Evolutionary conservation across 78 protist genomes (phyloP).

Genomic region (Monocercomonoides exilis): DNA sequence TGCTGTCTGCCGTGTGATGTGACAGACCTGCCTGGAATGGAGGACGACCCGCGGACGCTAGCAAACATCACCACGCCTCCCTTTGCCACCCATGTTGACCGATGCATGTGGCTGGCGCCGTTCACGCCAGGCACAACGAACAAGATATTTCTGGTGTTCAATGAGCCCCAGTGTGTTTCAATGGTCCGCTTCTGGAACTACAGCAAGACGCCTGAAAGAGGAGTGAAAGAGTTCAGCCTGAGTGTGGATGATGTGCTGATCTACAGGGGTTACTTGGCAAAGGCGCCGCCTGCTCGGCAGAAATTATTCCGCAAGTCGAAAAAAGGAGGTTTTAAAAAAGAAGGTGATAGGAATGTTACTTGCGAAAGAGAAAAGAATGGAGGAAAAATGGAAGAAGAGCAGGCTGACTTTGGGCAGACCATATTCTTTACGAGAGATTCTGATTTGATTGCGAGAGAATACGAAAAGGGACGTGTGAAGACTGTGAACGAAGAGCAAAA

Average conservation of each 20-base stretch:
- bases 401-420: too few relatives aligned
- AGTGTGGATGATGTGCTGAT: not conserved
- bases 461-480: too few relatives aligned
- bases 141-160: constrained; percentile 23
- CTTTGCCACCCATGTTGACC: constrained; percentile 24
- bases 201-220: constrained; percentile 32
- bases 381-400: too few relatives aligned
- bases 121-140: constrained; percentile 28
- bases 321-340: too few relatives aligned
- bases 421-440: too few relatives aligned
- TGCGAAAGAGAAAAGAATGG: too few relatives aligned
- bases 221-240: constrained; percentile 15
- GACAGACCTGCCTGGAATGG: not conserved
- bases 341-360: too few relatives aligned
- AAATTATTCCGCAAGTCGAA: too few relatives aligned
- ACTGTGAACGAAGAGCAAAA: too few relatives aligned
- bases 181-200: constrained; percentile 52
- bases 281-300: too few relatives aligned
- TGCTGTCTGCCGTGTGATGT: not conserved
- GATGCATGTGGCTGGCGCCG: constrained; percentile 54
- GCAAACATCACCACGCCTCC: constrained; percentile 30
- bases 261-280: not conserved
- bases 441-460: too few relatives aligned
- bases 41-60: constrained; percentile 8
- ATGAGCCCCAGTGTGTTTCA: not conserved